Base-by-base conservation (phyloP, 306 rosid species). In the Cotoneaster glaucophyllus region DNA sequence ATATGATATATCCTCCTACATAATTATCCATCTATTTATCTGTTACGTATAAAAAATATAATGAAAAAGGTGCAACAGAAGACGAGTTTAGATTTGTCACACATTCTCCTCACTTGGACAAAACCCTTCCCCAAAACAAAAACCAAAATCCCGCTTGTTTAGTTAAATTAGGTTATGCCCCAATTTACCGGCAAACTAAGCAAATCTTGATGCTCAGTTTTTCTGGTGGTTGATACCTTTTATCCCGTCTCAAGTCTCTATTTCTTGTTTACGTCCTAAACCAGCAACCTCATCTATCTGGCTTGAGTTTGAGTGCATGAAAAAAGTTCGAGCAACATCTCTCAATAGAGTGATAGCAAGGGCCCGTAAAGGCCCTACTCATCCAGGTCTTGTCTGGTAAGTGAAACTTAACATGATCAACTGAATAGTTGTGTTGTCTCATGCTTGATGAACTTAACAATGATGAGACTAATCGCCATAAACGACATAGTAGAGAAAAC, bases 11-110 rank as follows among this genome's bases (percentile, higher is more conserved):
- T 48, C 21, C 21, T 15, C 53, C 53, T 14, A 45, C 19, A 45
- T 45, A 45, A 45, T 45, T 45, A 15, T 45, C 12, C 19, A 15
- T 45, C 15, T 45, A 13, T 45, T 45, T 45, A 45, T 45, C 14
- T 45, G 52, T 45, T 45, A 45, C 15, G 4, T 45, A 48, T 5
- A 48, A 48, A 74, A 66, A 78, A 67, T 37, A 74, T 6, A 34
- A 45, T 54, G 3, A 43, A 62, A 53, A 52, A 48, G 21, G 56
- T 75, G 76, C 78, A 66, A 9, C 26, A 8, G 10, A 11, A 56
- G 62, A 56, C n/a, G 62, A 56, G 12, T 21, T 61, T 77, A 29
- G 73, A 53, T 75, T 77, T 79, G 78, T 29, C 84, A 78, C 85
- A 78, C 25, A 17, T 26, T 25, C 37, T 61, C 70, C 70, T 19